Base-by-base conservation (phyloP, 1,139 yeast genomes). In the Yamadazyma epiphylla region DNA sequence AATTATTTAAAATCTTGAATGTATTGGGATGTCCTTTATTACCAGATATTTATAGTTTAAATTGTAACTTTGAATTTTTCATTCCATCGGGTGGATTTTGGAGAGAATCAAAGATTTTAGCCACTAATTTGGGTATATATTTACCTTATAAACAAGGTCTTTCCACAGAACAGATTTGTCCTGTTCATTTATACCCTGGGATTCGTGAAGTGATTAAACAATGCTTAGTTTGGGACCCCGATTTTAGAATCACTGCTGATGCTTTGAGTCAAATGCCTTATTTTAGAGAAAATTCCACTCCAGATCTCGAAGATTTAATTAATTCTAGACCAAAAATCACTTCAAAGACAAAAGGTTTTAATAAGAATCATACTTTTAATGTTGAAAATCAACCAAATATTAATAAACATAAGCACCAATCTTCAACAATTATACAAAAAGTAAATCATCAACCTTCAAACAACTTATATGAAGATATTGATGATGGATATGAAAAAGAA, bases 151-250 rank as follows among this genome's bases (percentile, higher is more conserved):
- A 49, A 13, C 42, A 41, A 9, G 73, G 74, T 0, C 31, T 44
- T 2, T 39, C 41, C 2, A 45, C 62, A 5, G 37, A 44, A 8
- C 53, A 59, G 11, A 37, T 68, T 4, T 34, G 64, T 17, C 57
- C 58, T 2, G 36, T 45, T 19, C 41, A 54, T 1, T 39, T 35
- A 6, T 48, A 55, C 19, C 30, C 30, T 13, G 59, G 58, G 5
- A 59, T 80, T 27, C 60, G 65, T 27, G 70, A 71, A 13, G 74
- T 79, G 3, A 64, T 80, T n/a, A 64, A 66, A 43, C 55, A 60
- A 0, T 81, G 88, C 47, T 60, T 81, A 19, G 55, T 65, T 9
- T 81, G 91, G 91, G 74, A 80, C 49, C 88, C 89, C 2, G 53
- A 57, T 17, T 48, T 55, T 5, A 64, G 91, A 44, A 66, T 73